A percentile compares a stretch with the other conserved stretches of the same genome.
These are phyloP conservation scores for Pythium myriotylum DNA, from an alignment of 352 stramenopile genomes.

Conservation along the genomic window DNA sequence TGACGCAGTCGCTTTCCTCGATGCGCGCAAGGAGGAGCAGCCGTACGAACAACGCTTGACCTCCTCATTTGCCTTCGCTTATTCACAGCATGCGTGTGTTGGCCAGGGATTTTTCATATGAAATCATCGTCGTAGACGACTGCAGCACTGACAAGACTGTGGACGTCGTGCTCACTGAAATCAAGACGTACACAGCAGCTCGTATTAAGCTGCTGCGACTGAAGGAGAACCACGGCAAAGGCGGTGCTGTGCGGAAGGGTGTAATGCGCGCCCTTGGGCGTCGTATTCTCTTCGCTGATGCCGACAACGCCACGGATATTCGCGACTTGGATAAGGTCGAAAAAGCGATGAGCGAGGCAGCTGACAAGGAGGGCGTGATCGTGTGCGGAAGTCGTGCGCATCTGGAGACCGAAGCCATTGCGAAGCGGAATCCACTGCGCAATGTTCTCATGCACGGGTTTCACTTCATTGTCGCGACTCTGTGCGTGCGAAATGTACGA, in stretches of 20 bases:
- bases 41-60: constrained; percentile 29
- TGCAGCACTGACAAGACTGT: constrained; percentile 87
- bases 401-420: constrained; percentile 84
- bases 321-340: constrained; percentile 86
- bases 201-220: constrained; percentile 81
- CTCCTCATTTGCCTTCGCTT: neutral
- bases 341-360: constrained; percentile 44
- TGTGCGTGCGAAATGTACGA: constrained; percentile 85
- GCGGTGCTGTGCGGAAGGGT: constrained; percentile 88
- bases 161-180: constrained; percentile 59
- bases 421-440: constrained; percentile 81
- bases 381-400: constrained; percentile 91
- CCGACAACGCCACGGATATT: constrained; percentile 93
- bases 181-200: constrained; percentile 46
- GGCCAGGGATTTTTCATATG: constrained; percentile 57
- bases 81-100: neutral
- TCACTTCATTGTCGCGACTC: constrained; percentile 87
- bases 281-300: constrained; percentile 91
- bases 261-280: constrained; percentile 82
- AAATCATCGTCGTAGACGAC: constrained; percentile 94
- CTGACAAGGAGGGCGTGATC: constrained; percentile 53
- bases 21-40: constrained; percentile 54
- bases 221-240: constrained; percentile 91
- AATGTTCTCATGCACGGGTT: constrained; percentile 94
- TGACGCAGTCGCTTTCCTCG: constrained; percentile 87